These are phyloP conservation scores for Globisporangium ultimum DNA, from an alignment of 352 stramenopile species.

Conservation along the genomic window DNA sequence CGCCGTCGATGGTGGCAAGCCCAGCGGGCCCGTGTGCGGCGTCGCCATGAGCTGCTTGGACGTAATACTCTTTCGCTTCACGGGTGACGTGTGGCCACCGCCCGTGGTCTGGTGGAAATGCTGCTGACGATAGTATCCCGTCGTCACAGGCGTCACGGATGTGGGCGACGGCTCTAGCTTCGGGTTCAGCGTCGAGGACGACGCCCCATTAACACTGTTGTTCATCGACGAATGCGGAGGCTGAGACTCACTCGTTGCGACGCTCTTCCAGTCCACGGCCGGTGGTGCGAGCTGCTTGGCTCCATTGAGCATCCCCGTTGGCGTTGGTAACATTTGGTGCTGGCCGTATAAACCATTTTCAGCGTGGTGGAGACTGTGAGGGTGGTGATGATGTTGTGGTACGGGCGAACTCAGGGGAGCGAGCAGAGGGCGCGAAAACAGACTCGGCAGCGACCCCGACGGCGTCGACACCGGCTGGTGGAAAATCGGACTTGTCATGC, in stretches of 20 bases:
- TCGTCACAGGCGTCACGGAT: constrained; percentile 35
- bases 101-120: constrained; percentile 22
- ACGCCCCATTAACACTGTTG: not conserved
- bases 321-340: constrained; percentile 10
- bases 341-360: constrained; percentile 1
- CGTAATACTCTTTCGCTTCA: constrained; percentile 79
- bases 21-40: constrained; percentile 24
- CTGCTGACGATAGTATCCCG: constrained; percentile 33
- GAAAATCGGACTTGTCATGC: constrained; percentile 30
- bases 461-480: constrained; percentile 31
- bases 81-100: constrained; percentile 49
- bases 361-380: no score
- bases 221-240: no score
- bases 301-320: constrained; percentile 1
- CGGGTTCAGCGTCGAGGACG: constrained; percentile 4
- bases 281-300: not conserved
- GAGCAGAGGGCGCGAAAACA: constrained; percentile 42
- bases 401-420: constrained; percentile 31
- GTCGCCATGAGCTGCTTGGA: constrained; percentile 63
- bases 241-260: not conserved
- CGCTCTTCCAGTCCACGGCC: constrained; percentile 15
- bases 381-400: no score
- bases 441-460: constrained; percentile 33
- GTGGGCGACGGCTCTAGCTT: constrained; percentile 30
- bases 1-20: constrained; percentile 11